Base-by-base conservation (phyloP, 1,284 basidiomycete species). In the Pseudozyma thailandica region DNA sequence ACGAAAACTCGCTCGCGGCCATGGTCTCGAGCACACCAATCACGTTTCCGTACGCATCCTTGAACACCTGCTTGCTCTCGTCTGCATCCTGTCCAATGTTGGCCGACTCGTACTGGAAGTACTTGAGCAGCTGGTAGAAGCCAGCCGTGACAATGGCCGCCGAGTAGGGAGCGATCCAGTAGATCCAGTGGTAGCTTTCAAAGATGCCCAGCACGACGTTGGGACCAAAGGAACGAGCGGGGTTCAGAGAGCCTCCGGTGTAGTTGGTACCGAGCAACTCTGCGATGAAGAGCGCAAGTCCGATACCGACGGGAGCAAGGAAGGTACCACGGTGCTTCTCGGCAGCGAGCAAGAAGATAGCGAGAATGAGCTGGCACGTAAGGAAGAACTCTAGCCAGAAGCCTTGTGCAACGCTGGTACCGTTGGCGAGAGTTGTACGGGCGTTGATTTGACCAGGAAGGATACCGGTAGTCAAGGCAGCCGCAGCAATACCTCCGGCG, bases 321-420 rank as follows among this genome's bases (percentile, higher is more conserved):
- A 72, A 75, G 4, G 77, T 79, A 21, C 60, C 84, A 39, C 84
- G 81, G 79, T 86, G 84, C 79, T 84, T 86, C 77, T 86, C 85
- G 25, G 84, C 86, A 35, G 85, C 86, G 10, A 85, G 77, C 52
- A 86, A 75, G 45, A 86, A 82, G 46, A 85, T 78, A 26, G 75
- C 74, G 23, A 84, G 73, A 35, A 82, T 75, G 20, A 86, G 81
- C 72, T 84, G 77, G 6, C 83, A 74, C 4, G 85, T 85, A 50
- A 86, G 77, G 81, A 86, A 85, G 75, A 85, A 82, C 73, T 86
- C 85, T 38, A 85, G 54, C 58, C 78, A 81, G 38, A 83, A 59
- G 5, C 81, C 82, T 30, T 80, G 75, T 0, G 55, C 74, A 13
- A 75, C 47, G 21, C 30, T 71, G 35, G 81, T 75, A 5, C 82